A percentile compares a stretch with the other conserved stretches of the same genome.
Conservation (phyloP, 192 early-diverging fungal species). For the Chytriomyces hyalinus region DNA sequence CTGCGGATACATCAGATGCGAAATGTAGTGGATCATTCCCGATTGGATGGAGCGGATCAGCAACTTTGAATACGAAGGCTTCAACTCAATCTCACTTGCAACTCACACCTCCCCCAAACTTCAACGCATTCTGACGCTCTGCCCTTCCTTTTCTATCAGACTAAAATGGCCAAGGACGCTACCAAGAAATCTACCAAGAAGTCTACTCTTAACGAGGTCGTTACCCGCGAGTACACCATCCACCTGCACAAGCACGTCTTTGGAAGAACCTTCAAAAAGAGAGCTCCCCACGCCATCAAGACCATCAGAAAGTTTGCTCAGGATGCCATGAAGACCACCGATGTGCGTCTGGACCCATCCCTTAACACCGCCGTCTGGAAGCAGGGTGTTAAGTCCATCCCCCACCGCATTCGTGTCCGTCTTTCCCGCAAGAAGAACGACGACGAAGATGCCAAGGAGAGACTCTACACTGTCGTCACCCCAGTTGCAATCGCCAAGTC, state of each 20-base stretch:
- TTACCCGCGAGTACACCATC: slow-evolving; percentile 99
- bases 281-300: slow-evolving; percentile 95
- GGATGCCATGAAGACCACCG: slow-evolving; percentile 93
- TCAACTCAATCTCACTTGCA: too few species aligned
- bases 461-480: slow-evolving; percentile 95
- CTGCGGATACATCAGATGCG: too few species aligned
- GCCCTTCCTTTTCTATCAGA: neutral
- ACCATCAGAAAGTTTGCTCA: slow-evolving; percentile 88
- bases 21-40: too few species aligned
- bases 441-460: slow-evolving; percentile 95
- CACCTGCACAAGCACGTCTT: slow-evolving; percentile 96
- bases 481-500: slow-evolving; percentile 75
- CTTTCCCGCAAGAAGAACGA: slow-evolving; percentile 91
- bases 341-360: slow-evolving; percentile 94
- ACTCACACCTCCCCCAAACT: too few species aligned
- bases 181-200: slow-evolving; percentile 49
- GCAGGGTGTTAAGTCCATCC: slow-evolving; percentile 90
- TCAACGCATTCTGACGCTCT: neutral
- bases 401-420: slow-evolving; percentile 95
- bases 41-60: too few species aligned
- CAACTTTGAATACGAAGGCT: too few species aligned
- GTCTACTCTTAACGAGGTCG: slow-evolving; percentile 69
- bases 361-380: slow-evolving; percentile 97
- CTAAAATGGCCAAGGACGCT: slow-evolving; percentile 30
- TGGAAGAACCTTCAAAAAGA: slow-evolving; percentile 94